Evolutionary conservation across 1,139 yeast genomes (phyloP), one percentile per base, ranked within the genome.

Genomic region (Suhomyces bribrorum): DNA sequence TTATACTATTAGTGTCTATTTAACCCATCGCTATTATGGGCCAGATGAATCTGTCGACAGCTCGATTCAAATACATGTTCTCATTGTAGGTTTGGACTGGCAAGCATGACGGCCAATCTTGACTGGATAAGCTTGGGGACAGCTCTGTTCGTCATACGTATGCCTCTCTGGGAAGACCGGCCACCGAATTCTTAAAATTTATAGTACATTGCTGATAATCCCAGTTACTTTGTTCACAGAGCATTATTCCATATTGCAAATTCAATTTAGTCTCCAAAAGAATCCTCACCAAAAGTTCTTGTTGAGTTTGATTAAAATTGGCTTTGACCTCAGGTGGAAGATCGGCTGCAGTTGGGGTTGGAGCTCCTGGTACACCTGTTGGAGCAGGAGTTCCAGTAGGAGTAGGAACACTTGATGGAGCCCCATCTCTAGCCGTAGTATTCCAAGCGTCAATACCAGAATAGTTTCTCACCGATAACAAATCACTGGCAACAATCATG

Each of bases 141-240:
- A n/a, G n/a, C n/a, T n/a, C n/a, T n/a, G n/a, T n/a, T n/a, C n/a
- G n/a, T 32, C 29, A 36, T 29, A 39, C 36, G 38, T 52, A 72
- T 2, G 78, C 78, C 23, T 70, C 75, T 28, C 67, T 61, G 5
- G 78, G 78, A 31, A 73, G 62, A 9, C 73, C 58, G 2, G 61
- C 63, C 14, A 61, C 73, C 24, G 88, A 83, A 49, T 77, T 81
- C 51, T 81, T 79, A 63, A 90, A 92, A 46, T 87, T 82, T 34
- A 73, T 73, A 15, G 80, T 68, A 29, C 96, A 90, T 42, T 69
- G 75, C 34, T 78, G 81, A 51, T 79, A 82, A 61, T 87, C 85
- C 90, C 95, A 90, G 40, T 79, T 75, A 53, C 96, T 88, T 59
- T 89, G 96, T 56, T 89, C 90, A 38, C 92, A 85, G 36, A 94